Conservation (phyloP, 129 eudicot genomes). For the Deinandra increscens region DNA sequence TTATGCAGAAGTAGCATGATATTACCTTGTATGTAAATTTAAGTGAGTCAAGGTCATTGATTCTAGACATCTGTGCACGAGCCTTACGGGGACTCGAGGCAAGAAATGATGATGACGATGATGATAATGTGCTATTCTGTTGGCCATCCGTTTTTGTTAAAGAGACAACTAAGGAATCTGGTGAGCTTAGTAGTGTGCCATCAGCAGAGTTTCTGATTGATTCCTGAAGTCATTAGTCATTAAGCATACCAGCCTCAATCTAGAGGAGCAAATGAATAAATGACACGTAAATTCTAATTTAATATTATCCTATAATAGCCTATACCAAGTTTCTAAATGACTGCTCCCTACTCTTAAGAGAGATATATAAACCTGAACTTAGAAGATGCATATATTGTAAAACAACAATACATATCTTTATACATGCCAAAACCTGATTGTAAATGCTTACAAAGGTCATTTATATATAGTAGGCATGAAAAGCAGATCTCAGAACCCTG, state of each 20-base stretch:
- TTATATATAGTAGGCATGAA: neutral
- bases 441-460: neutral
- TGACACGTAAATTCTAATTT: slow-evolving; percentile 9
- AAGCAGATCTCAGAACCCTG: neutral
- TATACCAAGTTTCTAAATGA: neutral
- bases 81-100: slow-evolving; percentile 69
- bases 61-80: slow-evolving; percentile 50
- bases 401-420: neutral
- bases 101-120: slow-evolving; percentile 40
- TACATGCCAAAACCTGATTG: slow-evolving; percentile 1
- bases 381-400: neutral
- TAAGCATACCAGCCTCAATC: slow-evolving; percentile 17
- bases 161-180: slow-evolving; percentile 87
- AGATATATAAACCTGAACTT: neutral
- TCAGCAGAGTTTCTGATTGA: slow-evolving; percentile 91
- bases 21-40: slow-evolving; percentile 85
- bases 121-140: slow-evolving; percentile 18
- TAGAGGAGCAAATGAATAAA: slow-evolving; percentile 2
- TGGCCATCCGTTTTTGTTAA: slow-evolving; percentile 52
- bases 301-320: slow-evolving; percentile 14
- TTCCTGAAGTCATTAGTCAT: slow-evolving; percentile 52
- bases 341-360: neutral
- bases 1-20: slow-evolving; percentile 5
- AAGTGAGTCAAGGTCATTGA: slow-evolving; percentile 77
- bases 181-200: slow-evolving; percentile 65